Base-by-base conservation (phyloP, 257 asterid genomes). In the Solanum appendiculatum region DNA sequence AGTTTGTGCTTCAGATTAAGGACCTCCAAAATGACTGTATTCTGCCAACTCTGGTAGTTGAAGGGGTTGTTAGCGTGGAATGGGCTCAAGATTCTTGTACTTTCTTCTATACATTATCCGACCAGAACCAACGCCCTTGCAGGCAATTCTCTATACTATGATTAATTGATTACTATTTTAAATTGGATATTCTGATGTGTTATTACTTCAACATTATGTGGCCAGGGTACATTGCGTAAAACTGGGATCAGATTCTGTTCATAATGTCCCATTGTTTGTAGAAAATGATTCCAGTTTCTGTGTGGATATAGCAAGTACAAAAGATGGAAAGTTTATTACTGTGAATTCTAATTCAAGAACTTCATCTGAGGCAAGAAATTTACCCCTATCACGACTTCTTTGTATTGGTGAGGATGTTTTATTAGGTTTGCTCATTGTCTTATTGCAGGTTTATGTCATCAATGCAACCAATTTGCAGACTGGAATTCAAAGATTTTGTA, bases 271-370 rank as follows among this genome's bases (percentile, higher is more conserved):
- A 70, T 88, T 97, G 91, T 90, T 90, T 89, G 93, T 94, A 3
- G 99, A 97, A 89, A 85, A 93, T 81, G 99, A 97, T 92, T 88
- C 98, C 63, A 93, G 92, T 70, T 97, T 93, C 92, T 94, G 98
- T 89, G 91, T 97, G 58, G 98, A 97, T 84, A 95, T 95, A 85
- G 89, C 98, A 86, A 95, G 98, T 90, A 94, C 99, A 82, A 97
- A 95, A 92, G 98, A 97, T 88, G 94, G 97, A 86, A 94, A 97
- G 92, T 97, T 94, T 91, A 90, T 97, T 63, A 97, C 98, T 88
- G 96, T 97, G 94, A 97, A 97, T 90, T 97, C 99, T 86, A 97
- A 94, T 91, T 97, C 99, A 82, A 94, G 99, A 93, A 93, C 97
- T 91, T 95, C 99, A 92, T 97, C 99, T 85, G 99, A 97, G 99